A percentile compares a stretch with the other conserved stretches of the same genome.
phyloP scores from a whole-genome alignment of 108 stramenopile genomes.

The Nitzschia sp. region DNA sequence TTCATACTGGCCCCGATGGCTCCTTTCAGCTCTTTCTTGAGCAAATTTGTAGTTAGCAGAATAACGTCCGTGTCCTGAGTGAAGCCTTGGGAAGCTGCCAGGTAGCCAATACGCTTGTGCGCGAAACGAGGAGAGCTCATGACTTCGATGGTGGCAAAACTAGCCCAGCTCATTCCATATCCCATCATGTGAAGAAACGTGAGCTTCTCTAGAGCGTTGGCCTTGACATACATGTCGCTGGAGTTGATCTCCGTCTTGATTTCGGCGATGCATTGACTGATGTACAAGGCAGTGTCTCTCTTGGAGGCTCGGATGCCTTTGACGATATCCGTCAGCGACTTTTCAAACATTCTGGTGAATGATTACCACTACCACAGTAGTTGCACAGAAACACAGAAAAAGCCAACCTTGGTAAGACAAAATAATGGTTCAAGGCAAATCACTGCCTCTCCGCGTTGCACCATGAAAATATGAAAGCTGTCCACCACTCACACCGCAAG shows the following conservation, averaged over 20 bases:
- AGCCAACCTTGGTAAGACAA: too few relatives aligned
- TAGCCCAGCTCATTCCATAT: slow-evolving; percentile 95
- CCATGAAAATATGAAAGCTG: too few relatives aligned
- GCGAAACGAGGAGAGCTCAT: slow-evolving; percentile 94
- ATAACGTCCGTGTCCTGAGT: slow-evolving; percentile 94
- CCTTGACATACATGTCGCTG: slow-evolving; percentile 88
- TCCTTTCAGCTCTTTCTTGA: slow-evolving; percentile 95
- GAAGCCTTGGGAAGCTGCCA: slow-evolving; percentile 94
- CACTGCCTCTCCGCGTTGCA: too few relatives aligned
- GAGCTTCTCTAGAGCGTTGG: slow-evolving; percentile 94
- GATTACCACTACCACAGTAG: neutral
- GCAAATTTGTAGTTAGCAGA: slow-evolving; percentile 93
- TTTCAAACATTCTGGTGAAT: slow-evolving; percentile 87
- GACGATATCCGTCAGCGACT: slow-evolving; percentile 90
- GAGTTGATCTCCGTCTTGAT: slow-evolving; percentile 93
- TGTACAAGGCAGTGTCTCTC: slow-evolving; percentile 90
- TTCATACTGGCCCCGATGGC: slow-evolving; percentile 54
- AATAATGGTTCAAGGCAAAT: too few relatives aligned
- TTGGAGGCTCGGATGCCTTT: slow-evolving; percentile 97
- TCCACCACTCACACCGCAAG: too few relatives aligned
- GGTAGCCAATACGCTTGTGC: slow-evolving; percentile 93
- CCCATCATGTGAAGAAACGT: slow-evolving; percentile 99
- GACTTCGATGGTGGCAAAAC: slow-evolving; percentile 93
- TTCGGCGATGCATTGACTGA: slow-evolving; percentile 92
- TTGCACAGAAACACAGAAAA: too few relatives aligned